These are phyloP conservation scores for Rhizopus microsporus DNA, from an alignment of 371 early-diverging fungal genomes.

Conservation along the genomic window DNA sequence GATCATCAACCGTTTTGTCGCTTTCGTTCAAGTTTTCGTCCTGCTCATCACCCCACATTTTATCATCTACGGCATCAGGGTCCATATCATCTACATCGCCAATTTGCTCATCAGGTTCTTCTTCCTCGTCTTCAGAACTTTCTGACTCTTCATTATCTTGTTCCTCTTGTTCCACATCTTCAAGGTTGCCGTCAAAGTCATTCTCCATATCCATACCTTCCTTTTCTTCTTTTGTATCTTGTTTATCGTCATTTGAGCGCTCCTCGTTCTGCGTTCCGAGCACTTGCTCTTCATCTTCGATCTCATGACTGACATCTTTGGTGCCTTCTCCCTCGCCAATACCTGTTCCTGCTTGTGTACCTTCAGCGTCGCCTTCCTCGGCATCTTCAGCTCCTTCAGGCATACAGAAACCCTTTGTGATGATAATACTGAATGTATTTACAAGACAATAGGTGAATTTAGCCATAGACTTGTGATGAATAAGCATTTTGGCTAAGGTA, in stretches of 20 bases:
- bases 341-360: conserved; percentile 81
- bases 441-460: conserved; percentile 68
- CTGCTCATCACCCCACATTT: conserved; percentile 93
- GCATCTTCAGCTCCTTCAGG: conserved; percentile 70
- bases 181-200: conserved; percentile 92
- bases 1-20: conserved; percentile 62
- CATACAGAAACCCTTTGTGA: conserved; percentile 85
- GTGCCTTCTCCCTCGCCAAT: conserved; percentile 94
- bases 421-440: conserved; percentile 72
- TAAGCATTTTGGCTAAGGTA: conserved; percentile 58
- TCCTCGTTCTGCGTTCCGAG: conserved; percentile 83
- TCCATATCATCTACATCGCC: conserved; percentile 88
- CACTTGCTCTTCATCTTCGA: conserved; percentile 96
- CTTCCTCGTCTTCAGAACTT: conserved; percentile 60
- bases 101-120: conserved; percentile 87
- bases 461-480: conserved; percentile 71
- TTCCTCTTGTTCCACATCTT: conserved; percentile 82
- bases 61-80: conserved; percentile 93
- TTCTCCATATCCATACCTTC: conserved; percentile 96
- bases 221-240: conserved; percentile 79
- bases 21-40: conserved; percentile 71
- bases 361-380: conserved; percentile 65
- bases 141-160: conserved; percentile 54
- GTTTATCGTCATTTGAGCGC: conserved; percentile 57
- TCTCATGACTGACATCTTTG: conserved; percentile 95